phyloP scores from a whole-genome alignment of 2,329 filamentous ascomycete species.

The Fusarium sp. region DNA sequence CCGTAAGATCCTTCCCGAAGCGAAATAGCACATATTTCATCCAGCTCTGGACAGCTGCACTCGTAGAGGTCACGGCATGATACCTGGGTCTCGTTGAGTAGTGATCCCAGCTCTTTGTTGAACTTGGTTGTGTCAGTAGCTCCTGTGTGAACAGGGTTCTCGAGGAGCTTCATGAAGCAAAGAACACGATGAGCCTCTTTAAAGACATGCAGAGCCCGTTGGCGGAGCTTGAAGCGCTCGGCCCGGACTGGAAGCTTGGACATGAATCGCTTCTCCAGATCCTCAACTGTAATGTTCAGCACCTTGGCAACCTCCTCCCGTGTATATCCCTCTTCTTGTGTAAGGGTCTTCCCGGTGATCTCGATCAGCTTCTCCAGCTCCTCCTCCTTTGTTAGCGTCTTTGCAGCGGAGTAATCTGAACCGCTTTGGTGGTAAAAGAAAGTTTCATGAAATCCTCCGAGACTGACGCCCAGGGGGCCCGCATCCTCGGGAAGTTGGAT shows the following conservation, averaged over 20 bases:
- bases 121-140: constrained; percentile 69
- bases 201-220: constrained; percentile 92
- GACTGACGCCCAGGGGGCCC: constrained; percentile 83
- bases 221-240: constrained; percentile 86
- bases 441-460: constrained; percentile 88
- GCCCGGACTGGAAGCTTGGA: constrained; percentile 91
- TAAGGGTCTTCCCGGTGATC: constrained; percentile 77
- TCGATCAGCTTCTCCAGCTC: constrained; percentile 82
- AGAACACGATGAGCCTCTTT: constrained; percentile 88
- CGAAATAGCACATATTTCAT: constrained; percentile 86
- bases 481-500: constrained; percentile 79
- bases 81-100: constrained; percentile 91
- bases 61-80: constrained; percentile 91
- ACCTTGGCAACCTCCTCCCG: constrained; percentile 83
- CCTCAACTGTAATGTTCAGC: constrained; percentile 75
- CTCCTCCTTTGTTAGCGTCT: constrained; percentile 63
- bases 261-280: constrained; percentile 83
- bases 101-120: constrained; percentile 78
- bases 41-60: constrained; percentile 93
- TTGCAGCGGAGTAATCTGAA: constrained; percentile 58
- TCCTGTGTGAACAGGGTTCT: constrained; percentile 59
- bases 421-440: constrained; percentile 72
- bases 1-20: constrained; percentile 84
- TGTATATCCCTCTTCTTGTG: constrained; percentile 86
- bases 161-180: constrained; percentile 83